Percentiles rank a stretch among this genome's conserved stretches.
These are phyloP conservation scores for Suhomyces sp. DNA, from an alignment of 805 yeast species.

Conservation along the genomic window DNA sequence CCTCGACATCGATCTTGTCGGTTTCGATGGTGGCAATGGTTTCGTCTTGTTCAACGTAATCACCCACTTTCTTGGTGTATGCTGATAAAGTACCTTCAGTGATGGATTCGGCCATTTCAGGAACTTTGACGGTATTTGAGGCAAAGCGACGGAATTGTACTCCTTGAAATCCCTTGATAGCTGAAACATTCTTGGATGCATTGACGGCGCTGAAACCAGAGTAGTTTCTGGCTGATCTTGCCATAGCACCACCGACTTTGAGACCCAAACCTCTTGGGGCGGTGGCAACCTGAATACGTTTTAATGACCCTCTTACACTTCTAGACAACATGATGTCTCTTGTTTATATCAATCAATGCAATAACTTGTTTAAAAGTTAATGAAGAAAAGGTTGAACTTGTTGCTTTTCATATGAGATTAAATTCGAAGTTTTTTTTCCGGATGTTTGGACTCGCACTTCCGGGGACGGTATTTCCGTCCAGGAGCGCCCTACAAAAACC, in stretches of 20 bases:
- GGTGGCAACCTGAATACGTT: conserved; percentile 23
- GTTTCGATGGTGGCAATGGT: conserved; percentile 96
- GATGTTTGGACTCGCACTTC: neutral
- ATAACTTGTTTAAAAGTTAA: neutral
- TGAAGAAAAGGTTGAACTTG: neutral
- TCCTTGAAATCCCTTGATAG: neutral
- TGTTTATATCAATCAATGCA: neutral
- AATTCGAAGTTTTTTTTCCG: conserved; percentile 3
- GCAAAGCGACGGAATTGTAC: conserved; percentile 27
- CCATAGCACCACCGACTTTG: conserved; percentile 13
- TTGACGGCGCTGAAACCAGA: conserved; percentile 1
- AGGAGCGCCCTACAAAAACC: neutral
- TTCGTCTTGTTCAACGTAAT: conserved; percentile 81
- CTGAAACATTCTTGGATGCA: neutral
- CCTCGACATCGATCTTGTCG: conserved; percentile 96
- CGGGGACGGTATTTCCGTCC: neutral
- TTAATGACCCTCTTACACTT: conserved; percentile 27
- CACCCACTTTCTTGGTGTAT: conserved; percentile 76
- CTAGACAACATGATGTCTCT: conserved; percentile 30
- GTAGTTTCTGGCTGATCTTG: conserved; percentile 14
- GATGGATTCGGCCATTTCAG: conserved; percentile 98
- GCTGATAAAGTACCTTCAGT: conserved; percentile 89
- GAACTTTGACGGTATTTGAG: conserved; percentile 71
- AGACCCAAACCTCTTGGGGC: conserved; percentile 11
- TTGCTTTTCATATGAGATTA: neutral